Conservation (phyloP, 106 monocot genomes). For the Dioscorea zingiberensis region DNA sequence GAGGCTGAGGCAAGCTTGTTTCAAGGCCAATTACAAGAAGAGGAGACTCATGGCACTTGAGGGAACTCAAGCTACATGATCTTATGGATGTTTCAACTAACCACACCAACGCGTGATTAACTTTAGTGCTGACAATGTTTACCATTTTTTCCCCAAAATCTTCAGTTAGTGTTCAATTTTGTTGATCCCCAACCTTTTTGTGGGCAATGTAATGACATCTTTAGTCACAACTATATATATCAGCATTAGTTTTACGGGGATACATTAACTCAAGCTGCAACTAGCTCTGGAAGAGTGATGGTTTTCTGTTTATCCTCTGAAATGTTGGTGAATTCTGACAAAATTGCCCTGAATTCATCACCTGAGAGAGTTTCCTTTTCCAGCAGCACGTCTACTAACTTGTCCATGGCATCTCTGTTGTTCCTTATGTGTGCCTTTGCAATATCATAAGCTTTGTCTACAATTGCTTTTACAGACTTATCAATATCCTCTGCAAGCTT, state of each 20-base stretch:
- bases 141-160: too few species aligned
- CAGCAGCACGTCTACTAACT: conserved; percentile 27
- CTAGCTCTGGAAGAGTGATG: conserved; percentile 11
- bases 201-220: too few species aligned
- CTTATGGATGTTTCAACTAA: neutral
- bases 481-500: conserved; percentile 50
- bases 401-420: conserved; percentile 34
- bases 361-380: conserved; percentile 45
- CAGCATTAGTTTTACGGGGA: too few species aligned
- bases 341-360: conserved; percentile 39
- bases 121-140: too few species aligned
- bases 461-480: conserved; percentile 32
- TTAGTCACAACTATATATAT: too few species aligned
- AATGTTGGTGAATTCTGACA: conserved; percentile 22
- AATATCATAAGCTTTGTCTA: conserved; percentile 34
- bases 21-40: conserved; percentile 90
- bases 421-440: conserved; percentile 37
- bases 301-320: neutral
- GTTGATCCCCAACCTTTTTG: too few species aligned
- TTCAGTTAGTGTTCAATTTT: too few species aligned
- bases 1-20: conserved; percentile 78
- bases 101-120: too few species aligned
- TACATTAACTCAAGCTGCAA: conserved; percentile 21
- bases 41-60: conserved; percentile 28
- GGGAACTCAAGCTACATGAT: neutral